phyloP scores from a whole-genome alignment of 306 rosid genomes.

The Acmispon strigosus region DNA sequence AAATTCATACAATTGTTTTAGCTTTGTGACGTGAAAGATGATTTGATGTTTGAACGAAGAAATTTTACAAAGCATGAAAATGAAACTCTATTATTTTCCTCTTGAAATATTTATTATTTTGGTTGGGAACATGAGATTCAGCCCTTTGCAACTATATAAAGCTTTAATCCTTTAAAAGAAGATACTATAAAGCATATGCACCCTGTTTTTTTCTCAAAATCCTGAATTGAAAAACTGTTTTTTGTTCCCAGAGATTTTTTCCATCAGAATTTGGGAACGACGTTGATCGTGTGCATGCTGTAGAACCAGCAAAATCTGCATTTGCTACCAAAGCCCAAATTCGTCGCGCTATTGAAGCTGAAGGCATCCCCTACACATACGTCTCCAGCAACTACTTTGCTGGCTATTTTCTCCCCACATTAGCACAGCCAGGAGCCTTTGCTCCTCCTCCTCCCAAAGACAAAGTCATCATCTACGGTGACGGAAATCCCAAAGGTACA shows the following conservation, averaged over 20 bases:
- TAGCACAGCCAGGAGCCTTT: constrained; percentile 56
- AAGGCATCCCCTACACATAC: constrained; percentile 67
- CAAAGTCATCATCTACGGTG: constrained; percentile 61
- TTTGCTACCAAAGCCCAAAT: constrained; percentile 48
- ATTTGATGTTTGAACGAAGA: no score
- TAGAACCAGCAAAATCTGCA: constrained; percentile 86
- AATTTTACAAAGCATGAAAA: no score
- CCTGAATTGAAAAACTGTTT: neutral
- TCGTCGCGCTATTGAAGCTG: constrained; percentile 58
- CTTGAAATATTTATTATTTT: no score
- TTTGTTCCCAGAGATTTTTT: constrained; percentile 57
- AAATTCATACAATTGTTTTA: no score
- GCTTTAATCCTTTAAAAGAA: no score
- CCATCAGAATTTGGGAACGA: constrained; percentile 90
- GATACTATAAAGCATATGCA: no score
- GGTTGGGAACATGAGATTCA: no score
- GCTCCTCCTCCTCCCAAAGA: constrained; percentile 85
- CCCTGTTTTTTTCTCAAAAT: no score
- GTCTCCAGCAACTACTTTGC: constrained; percentile 58
- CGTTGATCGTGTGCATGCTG: constrained; percentile 70
- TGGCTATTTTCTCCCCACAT: constrained; percentile 69
- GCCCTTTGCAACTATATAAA: no score
- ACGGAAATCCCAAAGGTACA: constrained; percentile 78
- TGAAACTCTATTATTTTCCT: no score
- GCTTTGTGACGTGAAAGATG: no score